Conservation (phyloP, 257 asterid species). For the Coffea canephora region DNA sequence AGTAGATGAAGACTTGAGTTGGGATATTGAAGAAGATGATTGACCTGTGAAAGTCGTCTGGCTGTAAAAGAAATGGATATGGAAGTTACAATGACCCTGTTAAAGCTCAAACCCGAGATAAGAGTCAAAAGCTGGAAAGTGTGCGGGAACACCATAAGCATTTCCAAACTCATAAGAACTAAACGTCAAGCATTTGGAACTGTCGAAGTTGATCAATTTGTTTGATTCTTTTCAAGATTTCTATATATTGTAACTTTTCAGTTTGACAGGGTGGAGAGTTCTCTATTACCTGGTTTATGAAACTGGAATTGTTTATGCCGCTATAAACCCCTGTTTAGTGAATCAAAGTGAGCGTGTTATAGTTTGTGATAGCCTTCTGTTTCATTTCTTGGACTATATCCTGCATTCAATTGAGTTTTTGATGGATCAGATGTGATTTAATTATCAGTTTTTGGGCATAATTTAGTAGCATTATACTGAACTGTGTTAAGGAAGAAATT, state of each 20-base stretch:
- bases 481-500: neutral
- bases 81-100: conserved; percentile 1
- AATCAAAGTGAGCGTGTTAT: conserved; percentile 8
- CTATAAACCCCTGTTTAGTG: conserved; percentile 3
- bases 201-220: neutral
- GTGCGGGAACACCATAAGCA: conserved; percentile 13
- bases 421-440: neutral
- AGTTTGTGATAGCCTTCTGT: neutral
- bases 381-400: neutral
- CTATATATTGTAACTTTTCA: neutral
- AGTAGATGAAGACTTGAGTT: conserved; percentile 71
- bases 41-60: conserved; percentile 33
- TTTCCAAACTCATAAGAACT: conserved; percentile 10
- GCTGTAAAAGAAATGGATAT: conserved; percentile 1
- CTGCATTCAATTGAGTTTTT: neutral
- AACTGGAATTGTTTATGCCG: conserved; percentile 2
- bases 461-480: neutral
- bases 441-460: neutral
- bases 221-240: conserved; percentile 19
- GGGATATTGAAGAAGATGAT: conserved; percentile 83
- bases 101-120: neutral
- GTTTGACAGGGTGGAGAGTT: neutral
- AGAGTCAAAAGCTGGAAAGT: neutral
- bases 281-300: neutral
- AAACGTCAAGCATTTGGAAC: neutral